Evolutionary conservation across 352 stramenopile species (phyloP), one percentile per base, ranked within the genome.

Genomic region (Phytophthora sp.): DNA sequence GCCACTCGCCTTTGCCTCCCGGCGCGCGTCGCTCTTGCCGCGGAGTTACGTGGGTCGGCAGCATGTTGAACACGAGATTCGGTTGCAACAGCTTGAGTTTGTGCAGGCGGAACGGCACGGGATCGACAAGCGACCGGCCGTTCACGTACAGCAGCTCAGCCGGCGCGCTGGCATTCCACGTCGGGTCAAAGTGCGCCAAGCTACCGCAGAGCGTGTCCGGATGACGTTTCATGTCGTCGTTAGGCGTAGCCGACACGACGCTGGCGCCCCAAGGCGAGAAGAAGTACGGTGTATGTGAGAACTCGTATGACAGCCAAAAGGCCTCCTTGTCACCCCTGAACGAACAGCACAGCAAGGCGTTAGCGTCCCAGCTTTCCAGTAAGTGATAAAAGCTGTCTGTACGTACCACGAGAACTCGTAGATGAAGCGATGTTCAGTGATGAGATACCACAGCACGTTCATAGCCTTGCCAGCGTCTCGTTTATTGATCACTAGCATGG

Each of bases 241-340:
- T 88, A n/a, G 82, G 26, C 1, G 65, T 63, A 1, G 72, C 69
- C 3, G 82, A 77, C 9, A 91, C 67, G 36, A 81, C 76, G 7
- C 76, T 83, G 21, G 83, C 77, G 0, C 81, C 79, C 77, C 75
- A 90, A 1, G 83, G 83, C 2, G 81, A 90, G 65, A 92, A 92
- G 35, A 79, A 75, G 47, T 91, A 94, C 15, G 70, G 33, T 1
- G 45, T 54, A 21, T 84, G 72, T 0, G 75, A 71, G 20, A 91
- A 77, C 61, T 88, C 79, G 55, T 73, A 92, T 30, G 83, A 75
- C n/a, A 94, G 47, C 85, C 85, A 94, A 46, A 92, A 92, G 0
- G 77, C 51, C 41, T 94, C 85, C 53, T 92, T 91, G 69, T 91
- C 83, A 8, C 83, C 82, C 59, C 65, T 69, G 21, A 13, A 57